phyloP scores from a whole-genome alignment of 148 eudicot species.

The Persicaria maculosa region DNA sequence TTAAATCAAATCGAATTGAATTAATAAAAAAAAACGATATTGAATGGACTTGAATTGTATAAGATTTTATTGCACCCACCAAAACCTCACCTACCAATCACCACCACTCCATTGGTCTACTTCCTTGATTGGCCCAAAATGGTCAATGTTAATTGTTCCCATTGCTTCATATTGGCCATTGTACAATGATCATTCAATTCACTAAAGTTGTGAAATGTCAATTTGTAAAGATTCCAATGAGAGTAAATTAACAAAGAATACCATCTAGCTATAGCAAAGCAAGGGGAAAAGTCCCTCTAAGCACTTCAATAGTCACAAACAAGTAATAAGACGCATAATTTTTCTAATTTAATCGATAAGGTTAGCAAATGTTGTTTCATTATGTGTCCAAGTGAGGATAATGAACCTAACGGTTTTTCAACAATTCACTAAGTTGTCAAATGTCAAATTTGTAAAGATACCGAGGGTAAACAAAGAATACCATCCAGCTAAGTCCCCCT shows the following conservation, averaged over 20 bases:
- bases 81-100: conserved; percentile 1
- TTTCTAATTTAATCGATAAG: no score
- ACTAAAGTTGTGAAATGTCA: not conserved
- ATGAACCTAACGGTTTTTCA: no score
- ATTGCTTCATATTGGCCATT: conserved; percentile 1
- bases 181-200: not conserved
- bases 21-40: no score
- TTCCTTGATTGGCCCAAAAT: conserved; percentile 7
- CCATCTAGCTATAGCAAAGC: not conserved
- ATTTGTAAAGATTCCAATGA: not conserved
- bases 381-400: no score
- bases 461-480: not conserved
- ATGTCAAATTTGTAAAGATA: no score
- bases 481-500: not conserved
- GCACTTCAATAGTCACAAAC: no score
- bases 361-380: no score
- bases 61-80: not conserved
- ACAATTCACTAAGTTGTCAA: no score
- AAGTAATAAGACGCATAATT: no score
- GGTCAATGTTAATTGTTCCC: conserved; percentile 1
- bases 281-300: not conserved
- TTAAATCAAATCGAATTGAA: not conserved
- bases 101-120: not conserved
- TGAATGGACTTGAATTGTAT: not conserved
- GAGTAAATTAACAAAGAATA: not conserved